Evolutionary conservation across 2,329 filamentous ascomycete genomes (phyloP).

Genomic region (Ceratocystis destructans): DNA sequence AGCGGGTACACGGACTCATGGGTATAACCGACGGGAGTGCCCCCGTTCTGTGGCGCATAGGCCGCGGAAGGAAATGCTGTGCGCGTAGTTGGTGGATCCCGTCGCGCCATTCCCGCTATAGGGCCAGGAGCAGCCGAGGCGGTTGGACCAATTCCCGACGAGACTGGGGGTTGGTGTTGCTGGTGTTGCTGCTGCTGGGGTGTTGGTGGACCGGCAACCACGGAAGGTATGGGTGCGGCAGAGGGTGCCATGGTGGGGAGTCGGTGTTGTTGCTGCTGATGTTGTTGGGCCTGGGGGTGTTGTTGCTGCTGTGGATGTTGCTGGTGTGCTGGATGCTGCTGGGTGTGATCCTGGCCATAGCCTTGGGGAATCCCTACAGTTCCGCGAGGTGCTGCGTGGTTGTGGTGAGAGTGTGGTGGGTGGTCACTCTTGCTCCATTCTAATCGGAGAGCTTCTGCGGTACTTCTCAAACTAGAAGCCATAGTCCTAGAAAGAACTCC

Average conservation of each 20-base stretch:
- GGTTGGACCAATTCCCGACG: slow-evolving; percentile 1
- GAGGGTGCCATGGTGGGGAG: slow-evolving; percentile 8
- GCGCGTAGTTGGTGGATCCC: slow-evolving; percentile 1
- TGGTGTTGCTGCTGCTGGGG: slow-evolving; percentile 2
- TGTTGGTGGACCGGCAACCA: slow-evolving; percentile 6
- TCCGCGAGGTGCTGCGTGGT: neutral
- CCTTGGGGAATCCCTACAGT: neutral
- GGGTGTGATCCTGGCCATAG: slow-evolving; percentile 10
- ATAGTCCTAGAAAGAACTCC: slow-evolving; percentile 5
- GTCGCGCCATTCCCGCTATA: neutral
- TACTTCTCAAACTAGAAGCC: slow-evolving; percentile 6
- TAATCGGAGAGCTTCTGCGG: slow-evolving; percentile 13
- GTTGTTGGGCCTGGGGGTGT: slow-evolving; percentile 7
- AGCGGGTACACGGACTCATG: slow-evolving; percentile 9
- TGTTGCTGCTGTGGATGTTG: slow-evolving; percentile 16
- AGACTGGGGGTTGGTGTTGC: slow-evolving; percentile 6
- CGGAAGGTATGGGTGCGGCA: slow-evolving; percentile 10
- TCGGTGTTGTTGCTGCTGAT: slow-evolving; percentile 11
- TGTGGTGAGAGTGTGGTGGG: slow-evolving; percentile 11
- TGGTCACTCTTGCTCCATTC: slow-evolving; percentile 16
- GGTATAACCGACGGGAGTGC: neutral
- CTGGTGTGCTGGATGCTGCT: slow-evolving; percentile 7
- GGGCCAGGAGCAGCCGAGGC: neutral
- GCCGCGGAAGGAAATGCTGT: neutral
- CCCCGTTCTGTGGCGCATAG: slow-evolving; percentile 7